Evolutionary conservation across 1,284 basidiomycete genomes (phyloP), one percentile per base, ranked within the genome.

Genomic region (Cryptococcus jaspeensis): DNA sequence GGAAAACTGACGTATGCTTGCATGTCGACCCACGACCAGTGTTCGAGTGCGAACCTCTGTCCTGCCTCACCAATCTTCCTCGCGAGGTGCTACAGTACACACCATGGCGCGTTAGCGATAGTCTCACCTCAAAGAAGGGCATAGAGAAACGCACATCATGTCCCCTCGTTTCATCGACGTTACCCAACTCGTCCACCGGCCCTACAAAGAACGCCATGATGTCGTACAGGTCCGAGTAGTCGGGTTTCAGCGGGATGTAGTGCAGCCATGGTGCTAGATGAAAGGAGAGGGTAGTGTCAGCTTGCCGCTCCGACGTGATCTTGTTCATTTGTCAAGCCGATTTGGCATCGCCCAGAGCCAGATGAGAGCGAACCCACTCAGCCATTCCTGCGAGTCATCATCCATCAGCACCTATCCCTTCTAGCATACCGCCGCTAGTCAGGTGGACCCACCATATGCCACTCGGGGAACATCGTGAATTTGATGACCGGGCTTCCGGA

Each of bases 21-120:
- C 78, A 80, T 79, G 60, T 80, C 77, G 36, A 74, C 73, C 75
- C 74, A 77, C 46, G 79, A 69, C 79, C 80, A 81, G 59, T 80
- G 74, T 18, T 75, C 64, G 35, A 73, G 63, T 1, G 79, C 75
- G 65, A 80, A 82, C 41, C 73, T 59, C 46, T 75, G 75, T 3
- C 80, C 81, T 0, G 78, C 75, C 36, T 71, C 67, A 7, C 78
- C 80, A 22, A 82, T 82, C 64, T 77, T 74, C 57, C 74, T 64
- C 6, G 80, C 81, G n/a, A 81, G 63, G 22, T 76, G 70, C 70
- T 71, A n/a, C n/a, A n/a, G n/a, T n/a, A 48, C 42, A 39, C 15
- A 3, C 6, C n/a, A 38, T 20, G 9, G 25, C 28, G 37, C 18
- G 46, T 20, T 2, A 22, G 36, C 36, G 40, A 50, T 6, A 39